Base-by-base conservation (phyloP, 768 basidiomycete genomes). In the Trametes cubensis region DNA sequence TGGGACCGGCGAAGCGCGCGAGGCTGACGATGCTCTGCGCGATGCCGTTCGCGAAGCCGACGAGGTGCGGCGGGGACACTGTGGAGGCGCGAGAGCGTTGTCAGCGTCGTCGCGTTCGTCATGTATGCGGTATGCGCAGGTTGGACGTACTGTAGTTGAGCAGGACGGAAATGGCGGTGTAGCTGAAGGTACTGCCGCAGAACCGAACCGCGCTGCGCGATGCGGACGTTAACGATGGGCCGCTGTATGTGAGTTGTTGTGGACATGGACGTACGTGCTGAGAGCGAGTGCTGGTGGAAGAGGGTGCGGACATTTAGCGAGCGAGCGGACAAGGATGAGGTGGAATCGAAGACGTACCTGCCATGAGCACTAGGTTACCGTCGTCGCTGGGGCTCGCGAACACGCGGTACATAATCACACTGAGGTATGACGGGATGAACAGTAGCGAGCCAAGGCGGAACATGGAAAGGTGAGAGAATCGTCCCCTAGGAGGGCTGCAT, bases 11-110 rank as follows among this genome's bases (percentile, higher is more conserved):
- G 77, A 95, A 97, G 42, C 97, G 85, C 4, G 95, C 93, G 25
- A 96, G 85, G 65, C 93, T 95, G 64, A 96, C 95, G 34, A 94
- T 90, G 70, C 93, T 95, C 75, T 99, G 97, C 0, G 95, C 97
- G 21, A 96, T 86, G 18, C 96, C 97, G 71, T 98, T 99, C 11
- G 96, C 93, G 61, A 93, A 85, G 7, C 94, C 93, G 42, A 98
- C 86, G 8, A 93, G 86, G 41, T 83, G 81, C 1, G 95, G 94
- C 2, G 96, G 95, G 0, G 95, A 93, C 90, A 96, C 92, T 94
- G 61, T 59, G 66, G 42, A 62, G 59, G 34, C 4, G 46, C 23
- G 55, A 59, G 54, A 38, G 38, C 11, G 15, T 42, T 63, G 39
- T 26, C 49, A 58, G 53, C 26, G 10, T 55, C 17, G 1, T 1